Evolutionary conservation across 495 filamentous ascomycete genomes (phyloP).

Genomic region (Penicillium salamii): DNA sequence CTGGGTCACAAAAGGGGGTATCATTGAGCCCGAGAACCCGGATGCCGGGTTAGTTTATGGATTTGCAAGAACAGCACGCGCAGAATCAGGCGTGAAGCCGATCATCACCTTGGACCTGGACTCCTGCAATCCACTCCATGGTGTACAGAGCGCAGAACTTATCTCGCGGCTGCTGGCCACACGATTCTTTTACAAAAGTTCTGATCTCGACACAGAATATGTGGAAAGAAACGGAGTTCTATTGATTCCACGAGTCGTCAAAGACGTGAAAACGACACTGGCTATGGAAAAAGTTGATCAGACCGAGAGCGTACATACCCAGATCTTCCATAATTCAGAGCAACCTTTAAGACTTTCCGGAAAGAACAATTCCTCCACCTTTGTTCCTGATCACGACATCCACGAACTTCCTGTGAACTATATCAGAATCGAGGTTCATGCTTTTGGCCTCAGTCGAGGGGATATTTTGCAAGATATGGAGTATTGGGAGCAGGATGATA

Average conservation of each 20-base stretch:
- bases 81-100: conserved; percentile 22
- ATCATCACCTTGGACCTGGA: conserved; percentile 32
- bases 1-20: conserved; percentile 27
- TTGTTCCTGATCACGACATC: conserved; percentile 1
- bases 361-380: not conserved
- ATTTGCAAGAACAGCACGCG: conserved; percentile 31
- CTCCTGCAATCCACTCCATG: conserved; percentile 1
- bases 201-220: conserved; percentile 22
- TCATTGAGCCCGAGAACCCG: conserved; percentile 15
- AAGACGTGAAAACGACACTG: not conserved
- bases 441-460: conserved; percentile 38
- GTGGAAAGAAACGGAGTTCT: conserved; percentile 16
- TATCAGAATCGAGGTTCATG: conserved; percentile 28
- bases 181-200: conserved; percentile 8
- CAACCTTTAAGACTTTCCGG: conserved; percentile 8
- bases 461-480: conserved; percentile 32
- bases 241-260: conserved; percentile 24
- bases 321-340: conserved; percentile 9
- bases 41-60: conserved; percentile 20
- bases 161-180: conserved; percentile 14
- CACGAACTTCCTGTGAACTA: conserved; percentile 11
- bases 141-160: not conserved
- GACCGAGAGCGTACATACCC: not conserved
- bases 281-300: too few relatives aligned
- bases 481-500: conserved; percentile 11